phyloP scores from a whole-genome alignment of 2,329 filamentous ascomycete species.

The Fusarium coicis region DNA sequence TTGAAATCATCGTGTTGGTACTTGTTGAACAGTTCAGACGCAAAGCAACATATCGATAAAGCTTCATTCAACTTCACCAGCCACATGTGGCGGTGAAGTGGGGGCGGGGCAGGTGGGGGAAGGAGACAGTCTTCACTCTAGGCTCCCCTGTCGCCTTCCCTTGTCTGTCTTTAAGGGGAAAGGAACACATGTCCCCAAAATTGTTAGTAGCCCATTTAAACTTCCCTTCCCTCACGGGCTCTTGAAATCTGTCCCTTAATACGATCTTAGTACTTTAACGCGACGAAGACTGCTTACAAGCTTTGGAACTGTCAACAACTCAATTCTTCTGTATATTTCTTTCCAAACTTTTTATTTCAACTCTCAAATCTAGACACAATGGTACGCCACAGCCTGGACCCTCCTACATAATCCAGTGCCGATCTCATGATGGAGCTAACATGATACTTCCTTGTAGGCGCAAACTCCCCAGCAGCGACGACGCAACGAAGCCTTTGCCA shows the following conservation, averaged over 20 bases:
- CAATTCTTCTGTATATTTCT: slow-evolving; percentile 7
- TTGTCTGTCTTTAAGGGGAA: slow-evolving; percentile 32
- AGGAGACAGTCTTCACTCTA: neutral
- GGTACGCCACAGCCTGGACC: slow-evolving; percentile 20
- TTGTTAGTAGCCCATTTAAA: slow-evolving; percentile 30
- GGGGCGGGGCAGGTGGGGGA: slow-evolving; percentile 34
- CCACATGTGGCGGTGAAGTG: slow-evolving; percentile 28
- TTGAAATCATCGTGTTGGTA: slow-evolving; percentile 18
- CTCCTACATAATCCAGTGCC: slow-evolving; percentile 1
- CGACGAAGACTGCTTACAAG: slow-evolving; percentile 5
- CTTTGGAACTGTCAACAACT: slow-evolving; percentile 1
- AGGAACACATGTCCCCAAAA: slow-evolving; percentile 50
- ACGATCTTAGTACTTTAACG: slow-evolving; percentile 33
- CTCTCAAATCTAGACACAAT: slow-evolving; percentile 11
- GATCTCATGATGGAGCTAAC: slow-evolving; percentile 37
- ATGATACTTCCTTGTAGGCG: slow-evolving; percentile 61
- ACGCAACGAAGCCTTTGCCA: slow-evolving; percentile 82
- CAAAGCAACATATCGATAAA: slow-evolving; percentile 16
- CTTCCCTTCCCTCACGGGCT: slow-evolving; percentile 10
- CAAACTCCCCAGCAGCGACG: slow-evolving; percentile 88
- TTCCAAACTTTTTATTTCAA: neutral
- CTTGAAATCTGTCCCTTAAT: slow-evolving; percentile 45
- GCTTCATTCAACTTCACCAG: slow-evolving; percentile 16
- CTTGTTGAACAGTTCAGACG: neutral
- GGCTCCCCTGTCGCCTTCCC: slow-evolving; percentile 2